Evolutionary conservation across 2,329 filamentous ascomycete species (phyloP).

Genomic region (Microdochium nivale): DNA sequence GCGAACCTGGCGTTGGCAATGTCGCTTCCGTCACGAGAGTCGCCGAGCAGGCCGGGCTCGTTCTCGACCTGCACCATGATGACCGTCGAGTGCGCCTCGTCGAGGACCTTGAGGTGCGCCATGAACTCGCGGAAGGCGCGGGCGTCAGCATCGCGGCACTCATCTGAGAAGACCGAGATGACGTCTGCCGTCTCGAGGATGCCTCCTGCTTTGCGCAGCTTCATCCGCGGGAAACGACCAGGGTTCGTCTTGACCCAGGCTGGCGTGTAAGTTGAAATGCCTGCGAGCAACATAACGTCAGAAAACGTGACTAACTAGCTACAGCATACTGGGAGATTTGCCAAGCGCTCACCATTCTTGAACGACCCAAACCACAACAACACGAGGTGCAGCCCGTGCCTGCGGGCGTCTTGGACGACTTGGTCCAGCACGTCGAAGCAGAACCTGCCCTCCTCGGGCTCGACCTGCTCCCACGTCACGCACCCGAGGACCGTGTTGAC

Average conservation of each 20-base stretch:
- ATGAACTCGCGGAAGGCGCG: constrained; percentile 20
- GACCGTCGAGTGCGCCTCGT: constrained; percentile 36
- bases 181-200: constrained; percentile 15
- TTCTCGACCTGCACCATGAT: constrained; percentile 52
- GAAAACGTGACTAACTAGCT: constrained; percentile 2
- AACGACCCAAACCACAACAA: constrained; percentile 21
- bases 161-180: constrained; percentile 15
- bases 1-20: constrained; percentile 31
- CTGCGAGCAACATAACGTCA: background rate
- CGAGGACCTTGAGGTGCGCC: constrained; percentile 28
- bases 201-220: too few relatives aligned
- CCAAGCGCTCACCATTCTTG: constrained; percentile 19
- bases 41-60: constrained; percentile 41
- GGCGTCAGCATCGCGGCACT: constrained; percentile 11
- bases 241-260: background rate
- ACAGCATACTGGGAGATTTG: too few relatives aligned
- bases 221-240: background rate
- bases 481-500: constrained; percentile 21
- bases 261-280: background rate
- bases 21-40: constrained; percentile 36
- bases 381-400: constrained; percentile 13
- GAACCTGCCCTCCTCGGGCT: constrained; percentile 18
- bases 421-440: constrained; percentile 7
- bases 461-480: constrained; percentile 21
- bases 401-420: constrained; percentile 4